These are phyloP conservation scores for Peribolospora baueri DNA, from an alignment of 768 basidiomycete species.

Conservation along the genomic window DNA sequence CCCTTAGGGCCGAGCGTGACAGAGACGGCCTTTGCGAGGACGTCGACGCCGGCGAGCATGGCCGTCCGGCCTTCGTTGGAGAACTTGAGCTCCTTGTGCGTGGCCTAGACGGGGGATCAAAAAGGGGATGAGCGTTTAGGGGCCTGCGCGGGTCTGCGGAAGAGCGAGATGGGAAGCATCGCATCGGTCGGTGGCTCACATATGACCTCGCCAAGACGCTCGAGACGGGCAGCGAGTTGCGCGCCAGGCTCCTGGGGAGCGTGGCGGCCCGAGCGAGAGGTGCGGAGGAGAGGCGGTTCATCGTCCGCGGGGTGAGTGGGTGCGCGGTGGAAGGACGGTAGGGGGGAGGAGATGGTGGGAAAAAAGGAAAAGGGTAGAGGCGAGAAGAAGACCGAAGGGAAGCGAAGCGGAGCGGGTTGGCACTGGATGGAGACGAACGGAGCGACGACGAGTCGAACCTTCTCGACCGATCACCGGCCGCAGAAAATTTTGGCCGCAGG, in stretches of 20 bases:
- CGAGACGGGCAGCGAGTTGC: constrained; percentile 2
- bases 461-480: too few species aligned
- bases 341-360: not conserved
- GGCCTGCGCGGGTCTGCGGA: too few species aligned
- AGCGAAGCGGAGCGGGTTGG: too few species aligned
- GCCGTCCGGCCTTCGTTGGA: constrained; percentile 80
- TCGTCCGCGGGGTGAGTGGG: not conserved
- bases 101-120: not conserved
- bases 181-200: too few species aligned
- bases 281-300: not conserved
- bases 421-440: too few species aligned
- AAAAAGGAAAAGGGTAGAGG: not conserved
- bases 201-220: too few species aligned
- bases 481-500: too few species aligned
- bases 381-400: not conserved
- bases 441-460: too few species aligned
- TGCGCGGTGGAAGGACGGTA: not conserved
- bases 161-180: too few species aligned
- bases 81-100: constrained; percentile 89
- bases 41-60: constrained; percentile 86
- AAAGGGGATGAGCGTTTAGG: too few species aligned
- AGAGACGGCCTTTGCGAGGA: constrained; percentile 86
- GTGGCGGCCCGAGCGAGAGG: constrained; percentile 1
- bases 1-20: constrained; percentile 95
- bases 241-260: constrained; percentile 2